phyloP scores from a whole-genome alignment of 2,329 filamentous ascomycete species.

The Colletotrichum cuscutae region DNA sequence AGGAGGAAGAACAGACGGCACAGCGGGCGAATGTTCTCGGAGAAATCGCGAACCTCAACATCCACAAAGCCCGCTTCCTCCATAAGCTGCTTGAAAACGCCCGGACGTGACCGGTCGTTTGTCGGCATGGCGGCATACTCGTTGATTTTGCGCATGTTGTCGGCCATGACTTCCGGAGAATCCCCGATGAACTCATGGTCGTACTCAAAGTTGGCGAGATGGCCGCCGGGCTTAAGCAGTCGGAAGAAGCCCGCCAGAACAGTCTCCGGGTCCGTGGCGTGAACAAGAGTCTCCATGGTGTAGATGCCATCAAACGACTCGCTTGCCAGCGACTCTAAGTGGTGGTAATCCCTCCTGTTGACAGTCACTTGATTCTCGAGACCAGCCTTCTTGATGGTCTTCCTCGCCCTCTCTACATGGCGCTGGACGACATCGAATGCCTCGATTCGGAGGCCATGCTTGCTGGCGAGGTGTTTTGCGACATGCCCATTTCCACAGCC shows the following conservation, averaged over 20 bases:
- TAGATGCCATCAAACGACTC: background rate
- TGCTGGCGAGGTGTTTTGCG: slow-evolving; percentile 57
- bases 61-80: background rate
- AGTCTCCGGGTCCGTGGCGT: background rate
- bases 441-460: slow-evolving; percentile 50
- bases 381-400: slow-evolving; percentile 49
- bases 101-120: background rate
- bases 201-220: background rate
- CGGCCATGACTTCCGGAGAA: background rate
- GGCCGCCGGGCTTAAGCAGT: background rate
- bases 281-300: background rate
- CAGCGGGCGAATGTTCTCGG: background rate
- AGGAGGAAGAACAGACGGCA: background rate
- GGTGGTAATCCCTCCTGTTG: slow-evolving; percentile 60
- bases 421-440: slow-evolving; percentile 61
- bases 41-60: background rate
- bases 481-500: slow-evolving; percentile 59
- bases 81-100: background rate
- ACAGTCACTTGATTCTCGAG: slow-evolving; percentile 45
- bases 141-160: background rate
- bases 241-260: background rate
- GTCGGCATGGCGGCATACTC: background rate
- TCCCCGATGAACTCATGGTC: background rate
- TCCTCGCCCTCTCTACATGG: slow-evolving; percentile 55
- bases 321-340: slow-evolving; percentile 47